phyloP scores from a whole-genome alignment of 768 basidiomycete genomes.

The Rubroboletus satanas region DNA sequence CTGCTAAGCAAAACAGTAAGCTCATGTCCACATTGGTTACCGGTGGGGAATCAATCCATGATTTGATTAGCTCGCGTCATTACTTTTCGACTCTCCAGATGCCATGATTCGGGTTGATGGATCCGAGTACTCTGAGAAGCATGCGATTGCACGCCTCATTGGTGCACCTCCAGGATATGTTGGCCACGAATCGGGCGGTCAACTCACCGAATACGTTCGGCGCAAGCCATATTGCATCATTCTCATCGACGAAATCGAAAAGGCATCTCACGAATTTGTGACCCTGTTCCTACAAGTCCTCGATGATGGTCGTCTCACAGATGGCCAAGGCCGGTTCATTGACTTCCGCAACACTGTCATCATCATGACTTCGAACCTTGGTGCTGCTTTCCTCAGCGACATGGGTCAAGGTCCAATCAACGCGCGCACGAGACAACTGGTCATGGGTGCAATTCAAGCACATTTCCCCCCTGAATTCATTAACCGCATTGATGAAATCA shows the following conservation, averaged over 20 bases:
- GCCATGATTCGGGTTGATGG: conserved; percentile 92
- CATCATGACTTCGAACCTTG: conserved; percentile 93
- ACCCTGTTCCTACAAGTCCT: conserved; percentile 79
- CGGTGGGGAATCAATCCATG: not conserved
- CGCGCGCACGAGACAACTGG: conserved; percentile 54
- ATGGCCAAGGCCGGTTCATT: conserved; percentile 86
- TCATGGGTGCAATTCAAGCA: conserved; percentile 72
- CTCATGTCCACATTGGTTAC: not conserved
- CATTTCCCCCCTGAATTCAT: conserved; percentile 94
- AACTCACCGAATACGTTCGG: conserved; percentile 89
- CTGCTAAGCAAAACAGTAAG: conserved; percentile 84
- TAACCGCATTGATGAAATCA: conserved; percentile 84
- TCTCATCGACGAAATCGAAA: conserved; percentile 87
- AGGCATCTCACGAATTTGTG: conserved; percentile 75
- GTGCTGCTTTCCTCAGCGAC: conserved; percentile 72
- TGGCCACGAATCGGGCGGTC: conserved; percentile 86
- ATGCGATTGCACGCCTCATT: conserved; percentile 68
- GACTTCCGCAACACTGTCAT: conserved; percentile 91
- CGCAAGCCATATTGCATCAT: conserved; percentile 88
- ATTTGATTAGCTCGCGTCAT: conserved; percentile 64
- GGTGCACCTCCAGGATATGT: conserved; percentile 83
- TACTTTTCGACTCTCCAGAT: conserved; percentile 88
- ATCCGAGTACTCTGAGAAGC: conserved; percentile 88
- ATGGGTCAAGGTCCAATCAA: conserved; percentile 69
- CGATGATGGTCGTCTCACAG: conserved; percentile 89